Evolutionary conservation across 1,139 yeast species (phyloP), one percentile per base, ranked within the genome.

Genomic region (Debaryomyces singareniensis): DNA sequence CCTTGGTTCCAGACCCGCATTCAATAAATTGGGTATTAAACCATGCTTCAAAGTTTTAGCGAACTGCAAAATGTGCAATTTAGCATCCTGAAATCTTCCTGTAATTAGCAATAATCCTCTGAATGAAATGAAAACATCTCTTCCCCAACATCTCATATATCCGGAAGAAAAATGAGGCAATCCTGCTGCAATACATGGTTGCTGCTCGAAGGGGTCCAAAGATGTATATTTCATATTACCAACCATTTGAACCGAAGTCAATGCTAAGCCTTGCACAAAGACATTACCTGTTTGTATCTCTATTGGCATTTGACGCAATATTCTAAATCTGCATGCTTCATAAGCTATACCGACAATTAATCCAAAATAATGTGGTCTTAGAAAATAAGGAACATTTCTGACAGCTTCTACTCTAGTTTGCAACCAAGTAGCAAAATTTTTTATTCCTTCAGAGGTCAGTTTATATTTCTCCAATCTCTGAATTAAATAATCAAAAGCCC

Each of bases 131-230:
- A 91, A 91, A 2, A 87, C 95, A 58, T 91, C 98, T 50, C 98
- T 72, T 18, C 98, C 98, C 98, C 98, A 91, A 52, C 96, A 86
- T 55, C 98, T 71, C 95, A 89, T 87, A 53, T 84, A 87, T 43
- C 81, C 86, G 35, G 71, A 73, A 48, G 93, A 78, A 55, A 91
- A 91, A 58, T 89, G 96, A 3, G 98, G 98, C 36, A 91, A 68
- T 0, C 97, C 98, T 2, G 98, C 98, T 11, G 97, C 96, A 72
- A 91, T 66, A 27, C 86, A 74, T 2, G 95, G 83, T 10, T 77
- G 71, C 37, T 67, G 61, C 16, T 67, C 63, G 29, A 61, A 63
- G 1, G 97, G 94, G 18, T 67, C 61, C 34, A 91, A 65, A 0
- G 96, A 84, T 0, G 96, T 84, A 26, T 78, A 76, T 28, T 77